Percentiles rank a stretch among this genome's conserved stretches.
phyloP scores from a whole-genome alignment of 148 eudicot genomes.

The Camellia granthamiana region DNA sequence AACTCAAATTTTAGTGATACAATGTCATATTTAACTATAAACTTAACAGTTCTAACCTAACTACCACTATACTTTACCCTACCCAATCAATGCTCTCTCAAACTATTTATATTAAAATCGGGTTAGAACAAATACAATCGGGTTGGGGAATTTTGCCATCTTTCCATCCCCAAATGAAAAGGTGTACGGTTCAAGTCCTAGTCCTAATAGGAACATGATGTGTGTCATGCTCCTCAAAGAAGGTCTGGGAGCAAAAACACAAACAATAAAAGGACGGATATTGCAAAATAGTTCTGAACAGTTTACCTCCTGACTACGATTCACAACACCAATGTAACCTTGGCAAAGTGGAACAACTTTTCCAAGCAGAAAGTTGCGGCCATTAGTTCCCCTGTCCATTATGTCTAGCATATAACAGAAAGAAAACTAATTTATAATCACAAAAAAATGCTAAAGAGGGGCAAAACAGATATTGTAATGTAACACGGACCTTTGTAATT shows the following conservation, averaged over 20 bases:
- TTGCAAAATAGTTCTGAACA: neutral
- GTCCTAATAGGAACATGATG: neutral
- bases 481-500: conserved; percentile 43
- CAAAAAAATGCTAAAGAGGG: neutral
- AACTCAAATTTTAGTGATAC: too few species aligned
- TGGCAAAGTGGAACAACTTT: conserved; percentile 49
- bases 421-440: neutral
- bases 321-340: conserved; percentile 61
- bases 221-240: neutral
- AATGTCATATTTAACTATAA: too few species aligned
- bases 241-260: neutral
- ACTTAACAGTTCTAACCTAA: too few species aligned
- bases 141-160: too few species aligned
- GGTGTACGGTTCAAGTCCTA: neutral
- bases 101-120: too few species aligned
- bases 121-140: too few species aligned
- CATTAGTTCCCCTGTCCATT: conserved; percentile 60
- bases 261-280: neutral
- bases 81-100: too few species aligned
- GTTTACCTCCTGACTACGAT: conserved; percentile 63
- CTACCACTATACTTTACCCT: too few species aligned
- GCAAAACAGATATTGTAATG: neutral
- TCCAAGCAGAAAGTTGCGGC: conserved; percentile 49
- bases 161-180: neutral
- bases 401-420: conserved; percentile 36